A percentile compares a stretch with the other conserved stretches of the same genome.
These are phyloP conservation scores for Metschnikowia similis DNA, from an alignment of 805 yeast species.

Conservation along the genomic window DNA sequence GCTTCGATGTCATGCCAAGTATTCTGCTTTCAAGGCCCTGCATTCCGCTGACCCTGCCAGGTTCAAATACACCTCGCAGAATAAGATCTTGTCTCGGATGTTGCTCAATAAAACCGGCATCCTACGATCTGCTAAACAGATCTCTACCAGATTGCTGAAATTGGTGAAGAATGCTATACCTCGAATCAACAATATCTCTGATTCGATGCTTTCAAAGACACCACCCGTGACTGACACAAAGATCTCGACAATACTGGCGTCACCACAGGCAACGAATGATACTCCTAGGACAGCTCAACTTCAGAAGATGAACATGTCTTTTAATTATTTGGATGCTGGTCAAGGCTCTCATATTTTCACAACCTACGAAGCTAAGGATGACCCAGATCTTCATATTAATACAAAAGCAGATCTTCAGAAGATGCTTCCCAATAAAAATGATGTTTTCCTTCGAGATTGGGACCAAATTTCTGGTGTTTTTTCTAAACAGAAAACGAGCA, in stretches of 20 bases:
- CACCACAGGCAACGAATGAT: background rate
- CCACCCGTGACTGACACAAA: background rate
- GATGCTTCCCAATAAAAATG: constrained; percentile 5
- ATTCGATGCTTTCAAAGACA: background rate
- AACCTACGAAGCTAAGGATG: background rate
- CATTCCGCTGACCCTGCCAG: constrained; percentile 20
- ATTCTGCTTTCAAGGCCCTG: constrained; percentile 27
- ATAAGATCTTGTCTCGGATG: constrained; percentile 40
- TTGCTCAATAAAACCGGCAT: constrained; percentile 33
- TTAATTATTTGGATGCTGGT: constrained; percentile 7
- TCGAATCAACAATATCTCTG: background rate
- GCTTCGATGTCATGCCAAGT: constrained; percentile 33
- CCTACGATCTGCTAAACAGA: constrained; percentile 35
- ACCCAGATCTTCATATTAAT: background rate
- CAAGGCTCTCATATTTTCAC: constrained; percentile 11
- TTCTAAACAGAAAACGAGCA: constrained; percentile 6
- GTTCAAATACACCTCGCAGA: constrained; percentile 32
- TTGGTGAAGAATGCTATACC: constrained; percentile 7
- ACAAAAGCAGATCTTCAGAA: background rate
- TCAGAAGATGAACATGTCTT: constrained; percentile 11
- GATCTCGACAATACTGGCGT: background rate
- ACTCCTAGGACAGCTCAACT: background rate
- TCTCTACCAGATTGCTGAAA: constrained; percentile 16
- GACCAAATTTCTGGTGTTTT: constrained; percentile 5
- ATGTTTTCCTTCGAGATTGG: constrained; percentile 6